A percentile compares a stretch with the other conserved stretches of the same genome.
phyloP scores from a whole-genome alignment of 306 rosid genomes.

The Albizia julibrissin region DNA sequence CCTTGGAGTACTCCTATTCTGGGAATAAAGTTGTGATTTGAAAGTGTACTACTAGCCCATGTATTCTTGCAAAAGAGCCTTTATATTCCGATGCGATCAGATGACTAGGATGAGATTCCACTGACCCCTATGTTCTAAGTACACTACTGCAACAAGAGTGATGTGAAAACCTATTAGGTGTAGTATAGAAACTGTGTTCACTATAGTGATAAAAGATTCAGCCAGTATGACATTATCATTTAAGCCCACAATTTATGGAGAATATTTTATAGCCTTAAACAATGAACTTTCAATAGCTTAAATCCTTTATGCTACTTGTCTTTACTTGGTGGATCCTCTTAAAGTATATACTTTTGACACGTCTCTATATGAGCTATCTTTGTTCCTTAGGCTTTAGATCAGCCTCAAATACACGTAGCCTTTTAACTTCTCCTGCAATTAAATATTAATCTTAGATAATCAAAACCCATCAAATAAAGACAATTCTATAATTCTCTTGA shows the following conservation, averaged over 20 bases:
- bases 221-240: not conserved
- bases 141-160: not conserved
- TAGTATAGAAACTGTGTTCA: not conserved
- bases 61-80: not conserved
- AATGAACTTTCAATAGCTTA: not conserved
- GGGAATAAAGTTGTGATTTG: not conserved
- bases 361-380: not conserved
- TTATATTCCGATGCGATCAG: not conserved
- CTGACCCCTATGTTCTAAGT: not conserved
- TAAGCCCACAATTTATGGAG: not conserved
- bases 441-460: not conserved
- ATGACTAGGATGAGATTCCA: not conserved
- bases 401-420: not conserved
- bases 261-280: not conserved
- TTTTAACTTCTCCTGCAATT: not conserved
- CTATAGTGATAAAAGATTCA: not conserved
- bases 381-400: not conserved
- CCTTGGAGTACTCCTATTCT: not conserved
- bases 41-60: not conserved
- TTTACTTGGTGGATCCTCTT: not conserved
- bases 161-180: not conserved
- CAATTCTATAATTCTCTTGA: not conserved
- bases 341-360: not conserved
- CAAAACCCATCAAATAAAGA: not conserved
- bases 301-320: not conserved